Evolutionary conservation across 345 rosid genomes (phyloP).

Genomic region (Boechera retrofracta): DNA sequence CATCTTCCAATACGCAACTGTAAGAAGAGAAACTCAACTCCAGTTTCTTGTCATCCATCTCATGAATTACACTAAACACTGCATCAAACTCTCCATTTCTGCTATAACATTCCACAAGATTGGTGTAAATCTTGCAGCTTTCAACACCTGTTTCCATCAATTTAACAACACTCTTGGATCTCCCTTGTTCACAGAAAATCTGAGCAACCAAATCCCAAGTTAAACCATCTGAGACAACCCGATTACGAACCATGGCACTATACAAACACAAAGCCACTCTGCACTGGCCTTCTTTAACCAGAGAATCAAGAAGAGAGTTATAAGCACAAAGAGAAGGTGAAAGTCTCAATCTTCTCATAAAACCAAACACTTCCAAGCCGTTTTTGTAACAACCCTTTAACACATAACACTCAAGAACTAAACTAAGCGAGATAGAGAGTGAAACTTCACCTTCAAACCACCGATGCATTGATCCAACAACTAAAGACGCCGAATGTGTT

Average conservation of each 20-base stretch:
- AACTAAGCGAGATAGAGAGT: slow-evolving; percentile 47
- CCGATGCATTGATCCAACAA: slow-evolving; percentile 53
- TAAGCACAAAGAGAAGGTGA: slow-evolving; percentile 51
- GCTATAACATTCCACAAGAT: slow-evolving; percentile 60
- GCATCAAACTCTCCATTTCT: slow-evolving; percentile 54
- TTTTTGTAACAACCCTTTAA: slow-evolving; percentile 48
- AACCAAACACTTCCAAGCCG: slow-evolving; percentile 55
- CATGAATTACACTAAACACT: slow-evolving; percentile 52
- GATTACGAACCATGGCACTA: slow-evolving; percentile 57
- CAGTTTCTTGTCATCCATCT: slow-evolving; percentile 59
- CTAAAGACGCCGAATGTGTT: slow-evolving; percentile 41
- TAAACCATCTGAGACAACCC: slow-evolving; percentile 47
- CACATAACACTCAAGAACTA: slow-evolving; percentile 54
- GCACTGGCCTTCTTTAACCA: slow-evolving; percentile 46
- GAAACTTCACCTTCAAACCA: slow-evolving; percentile 53
- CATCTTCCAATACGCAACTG: slow-evolving; percentile 71
- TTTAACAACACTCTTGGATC: slow-evolving; percentile 50
- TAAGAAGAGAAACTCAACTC: slow-evolving; percentile 54
- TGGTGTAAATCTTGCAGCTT: slow-evolving; percentile 56
- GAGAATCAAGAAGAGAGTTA: slow-evolving; percentile 60
- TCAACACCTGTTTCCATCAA: slow-evolving; percentile 57
- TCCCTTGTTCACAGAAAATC: slow-evolving; percentile 56
- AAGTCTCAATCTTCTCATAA: slow-evolving; percentile 48
- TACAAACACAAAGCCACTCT: slow-evolving; percentile 60
- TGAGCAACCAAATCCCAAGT: slow-evolving; percentile 63